phyloP scores from a whole-genome alignment of 148 eudicot genomes.

The Nepenthes mirabilis region DNA sequence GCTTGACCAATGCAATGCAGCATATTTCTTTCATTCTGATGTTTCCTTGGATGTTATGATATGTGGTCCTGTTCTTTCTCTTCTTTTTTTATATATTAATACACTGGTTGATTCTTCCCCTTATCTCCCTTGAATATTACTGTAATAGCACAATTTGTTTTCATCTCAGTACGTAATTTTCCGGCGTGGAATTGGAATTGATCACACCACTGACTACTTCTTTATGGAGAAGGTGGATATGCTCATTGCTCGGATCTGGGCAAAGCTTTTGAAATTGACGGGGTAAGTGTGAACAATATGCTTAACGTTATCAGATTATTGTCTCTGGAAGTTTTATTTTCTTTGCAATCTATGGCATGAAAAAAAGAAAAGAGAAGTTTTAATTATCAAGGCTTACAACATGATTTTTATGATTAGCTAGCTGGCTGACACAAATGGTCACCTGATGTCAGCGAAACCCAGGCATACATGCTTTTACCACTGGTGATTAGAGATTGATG shows the following conservation, averaged over 20 bases:
- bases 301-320: neutral
- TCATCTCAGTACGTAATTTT: conserved; percentile 62
- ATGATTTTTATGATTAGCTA: no score
- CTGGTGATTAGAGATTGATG: no score
- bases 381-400: no score
- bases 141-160: neutral
- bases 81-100: no score
- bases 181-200: conserved; percentile 96
- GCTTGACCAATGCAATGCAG: no score
- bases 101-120: neutral
- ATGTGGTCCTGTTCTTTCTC: no score
- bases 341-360: neutral
- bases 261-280: conserved; percentile 57
- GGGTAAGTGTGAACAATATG: conserved; percentile 28
- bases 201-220: conserved; percentile 74
- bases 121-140: neutral
- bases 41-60: no score
- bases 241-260: conserved; percentile 75
- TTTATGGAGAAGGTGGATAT: conserved; percentile 92
- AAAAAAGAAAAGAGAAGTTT: neutral
- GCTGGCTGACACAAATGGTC: no score
- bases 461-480: no score
- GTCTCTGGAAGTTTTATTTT: neutral
- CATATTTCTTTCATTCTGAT: no score
- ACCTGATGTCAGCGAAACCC: no score